Percentiles rank a stretch among this genome's conserved stretches.
Evolutionary conservation across 345 rosid genomes (phyloP).

Genomic region (Gossypium longicalyx): DNA sequence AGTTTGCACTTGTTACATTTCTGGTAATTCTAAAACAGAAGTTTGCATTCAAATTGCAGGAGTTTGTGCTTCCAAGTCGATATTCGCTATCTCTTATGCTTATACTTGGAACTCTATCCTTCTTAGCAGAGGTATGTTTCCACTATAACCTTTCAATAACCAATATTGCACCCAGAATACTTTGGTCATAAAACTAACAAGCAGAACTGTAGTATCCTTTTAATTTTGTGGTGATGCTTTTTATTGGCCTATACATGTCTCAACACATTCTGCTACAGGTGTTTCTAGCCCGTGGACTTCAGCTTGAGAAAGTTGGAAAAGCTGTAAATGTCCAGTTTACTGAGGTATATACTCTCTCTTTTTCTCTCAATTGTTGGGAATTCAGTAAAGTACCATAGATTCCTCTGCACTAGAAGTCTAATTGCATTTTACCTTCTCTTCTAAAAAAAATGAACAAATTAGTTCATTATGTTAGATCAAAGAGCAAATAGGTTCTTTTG

Average conservation of each 20-base stretch:
- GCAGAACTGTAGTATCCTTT: background rate
- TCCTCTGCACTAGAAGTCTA: too few species aligned
- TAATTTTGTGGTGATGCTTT: background rate
- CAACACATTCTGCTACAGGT: conserved; percentile 34
- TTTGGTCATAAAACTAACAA: background rate
- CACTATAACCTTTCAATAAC: background rate
- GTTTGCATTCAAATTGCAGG: conserved; percentile 37
- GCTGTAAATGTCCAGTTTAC: conserved; percentile 62
- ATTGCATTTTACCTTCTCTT: too few species aligned
- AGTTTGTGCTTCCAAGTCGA: conserved; percentile 57
- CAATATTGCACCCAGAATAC: background rate
- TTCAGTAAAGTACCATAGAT: too few species aligned
- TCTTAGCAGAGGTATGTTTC: conserved; percentile 62
- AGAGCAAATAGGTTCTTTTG: too few species aligned
- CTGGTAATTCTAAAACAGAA: background rate
- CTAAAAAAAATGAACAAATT: too few species aligned
- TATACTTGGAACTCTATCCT: conserved; percentile 59
- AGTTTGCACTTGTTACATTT: background rate
- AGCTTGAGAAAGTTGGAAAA: conserved; percentile 84
- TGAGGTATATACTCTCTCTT: conserved; percentile 36
- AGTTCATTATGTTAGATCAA: too few species aligned
- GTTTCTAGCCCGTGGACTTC: conserved; percentile 74
- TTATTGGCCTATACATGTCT: conserved; percentile 5
- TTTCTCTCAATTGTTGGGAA: background rate
- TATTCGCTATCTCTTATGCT: conserved; percentile 51